Base-by-base conservation (phyloP, 345 rosid species). In the Reutealis trisperma region DNA sequence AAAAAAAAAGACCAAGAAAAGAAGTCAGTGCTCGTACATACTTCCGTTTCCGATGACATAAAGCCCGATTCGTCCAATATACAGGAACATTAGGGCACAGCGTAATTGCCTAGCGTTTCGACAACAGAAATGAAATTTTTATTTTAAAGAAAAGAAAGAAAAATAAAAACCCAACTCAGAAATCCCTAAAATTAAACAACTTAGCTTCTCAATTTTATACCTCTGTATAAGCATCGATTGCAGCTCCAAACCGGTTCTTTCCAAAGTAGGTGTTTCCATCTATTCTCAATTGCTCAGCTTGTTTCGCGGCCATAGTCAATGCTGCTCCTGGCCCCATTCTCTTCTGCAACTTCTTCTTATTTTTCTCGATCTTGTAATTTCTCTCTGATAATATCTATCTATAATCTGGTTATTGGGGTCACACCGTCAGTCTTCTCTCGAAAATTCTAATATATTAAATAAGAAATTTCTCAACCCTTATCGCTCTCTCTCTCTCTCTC, bases 21-120 rank as follows among this genome's bases (percentile, higher is more conserved):
- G 34, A 51, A 21, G 8, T 57, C 30, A 72, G 82, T 44, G 73
- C 41, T 71, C 71, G 44, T 78, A 77, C 96, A 86, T 88, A 93
- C 99, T 93, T 93, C 84, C 96, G 92, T 82, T 77, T 92, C 78
- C 79, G 89, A 84, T 95, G 92, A 79, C 98, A 95, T 47, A 90
- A 88, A 52, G 99, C 98, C 57, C 99, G 98, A 83, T 95, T 95
- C 1, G 97, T 93, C 96, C 91, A 93, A 83, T 93, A 93, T 12
- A 92, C 82, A 59, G 97, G 87, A 72, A 93, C 92, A 47, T 89
- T 85, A 60, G 98, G 99, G 86, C 96, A 90, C 63, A 95, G 77
- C 0, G 97, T 80, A 34, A 93, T 93, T 67, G 99, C 99, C 99
- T 95, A 14, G 18, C 67, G 52, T 37, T 73, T 73, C 49, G 15